phyloP scores from a whole-genome alignment of 352 stramenopile genomes.

The Phytopythium delawarense region DNA sequence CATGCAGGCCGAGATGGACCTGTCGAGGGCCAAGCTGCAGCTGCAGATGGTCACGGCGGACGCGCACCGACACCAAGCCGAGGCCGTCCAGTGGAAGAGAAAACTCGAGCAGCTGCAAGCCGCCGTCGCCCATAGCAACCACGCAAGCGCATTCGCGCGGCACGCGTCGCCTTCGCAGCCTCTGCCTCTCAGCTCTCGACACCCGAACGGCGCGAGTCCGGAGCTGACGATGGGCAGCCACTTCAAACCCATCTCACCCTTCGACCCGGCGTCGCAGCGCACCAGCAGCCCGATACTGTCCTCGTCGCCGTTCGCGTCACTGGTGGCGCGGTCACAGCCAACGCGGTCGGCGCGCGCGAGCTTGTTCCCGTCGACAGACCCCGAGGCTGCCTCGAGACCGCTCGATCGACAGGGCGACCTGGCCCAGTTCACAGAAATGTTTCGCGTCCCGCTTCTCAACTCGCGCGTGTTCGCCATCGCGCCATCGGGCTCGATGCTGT shows the following conservation, averaged over 20 bases:
- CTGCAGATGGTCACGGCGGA: conserved; percentile 25
- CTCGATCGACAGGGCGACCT: neutral
- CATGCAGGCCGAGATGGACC: conserved; percentile 43
- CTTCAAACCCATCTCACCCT: neutral
- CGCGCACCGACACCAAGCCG: conserved; percentile 13
- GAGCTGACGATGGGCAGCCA: neutral
- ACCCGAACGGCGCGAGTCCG: neutral
- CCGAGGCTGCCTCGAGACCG: neutral
- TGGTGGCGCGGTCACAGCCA: neutral
- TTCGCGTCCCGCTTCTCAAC: conserved; percentile 26
- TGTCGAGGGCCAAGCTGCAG: conserved; percentile 34
- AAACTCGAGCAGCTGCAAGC: conserved; percentile 20
- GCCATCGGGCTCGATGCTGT: conserved; percentile 39
- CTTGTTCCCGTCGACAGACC: conserved; percentile 1
- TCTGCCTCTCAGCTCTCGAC: neutral
- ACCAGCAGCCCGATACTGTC: neutral
- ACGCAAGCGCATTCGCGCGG: neutral
- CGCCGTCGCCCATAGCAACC: conserved; percentile 4
- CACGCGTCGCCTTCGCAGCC: neutral
- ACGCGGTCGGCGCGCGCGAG: neutral
- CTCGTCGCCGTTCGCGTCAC: neutral
- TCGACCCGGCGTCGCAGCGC: conserved; percentile 8
- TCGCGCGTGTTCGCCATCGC: conserved; percentile 57
- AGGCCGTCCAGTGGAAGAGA: conserved; percentile 29
- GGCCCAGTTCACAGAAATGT: conserved; percentile 38